Evolutionary conservation across 768 basidiomycete species (phyloP).

Genomic region (Podaxis sp.): DNA sequence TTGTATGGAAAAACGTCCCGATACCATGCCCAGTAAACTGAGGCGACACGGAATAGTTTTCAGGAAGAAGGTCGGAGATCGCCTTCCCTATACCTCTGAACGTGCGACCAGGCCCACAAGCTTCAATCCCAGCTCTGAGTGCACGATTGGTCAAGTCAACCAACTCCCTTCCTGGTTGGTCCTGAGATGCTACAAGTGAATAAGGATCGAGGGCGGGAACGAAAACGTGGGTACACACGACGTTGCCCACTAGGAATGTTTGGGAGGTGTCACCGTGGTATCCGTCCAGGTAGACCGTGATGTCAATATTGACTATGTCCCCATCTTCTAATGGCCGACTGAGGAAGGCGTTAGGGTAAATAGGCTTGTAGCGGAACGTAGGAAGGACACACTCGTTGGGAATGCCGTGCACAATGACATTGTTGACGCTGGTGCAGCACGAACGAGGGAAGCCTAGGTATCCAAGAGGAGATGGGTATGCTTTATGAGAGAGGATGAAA

Average conservation of each 20-base stretch:
- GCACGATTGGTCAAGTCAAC: constrained; percentile 62
- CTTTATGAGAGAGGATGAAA: constrained; percentile 61
- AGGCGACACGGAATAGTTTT: constrained; percentile 58
- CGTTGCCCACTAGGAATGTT: constrained; percentile 79
- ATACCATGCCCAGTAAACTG: constrained; percentile 89
- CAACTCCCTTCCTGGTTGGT: constrained; percentile 65
- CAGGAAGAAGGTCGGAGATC: constrained; percentile 52
- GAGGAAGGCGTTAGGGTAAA: background rate
- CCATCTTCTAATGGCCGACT: constrained; percentile 80
- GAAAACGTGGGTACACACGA: constrained; percentile 41
- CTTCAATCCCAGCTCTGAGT: constrained; percentile 64
- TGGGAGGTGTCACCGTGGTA: constrained; percentile 90
- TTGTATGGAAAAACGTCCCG: constrained; percentile 73
- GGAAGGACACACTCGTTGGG: constrained; percentile 71
- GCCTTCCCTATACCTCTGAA: constrained; percentile 71
- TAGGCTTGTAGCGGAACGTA: too few species aligned
- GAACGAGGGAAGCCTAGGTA: constrained; percentile 77
- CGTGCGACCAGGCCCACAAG: constrained; percentile 69
- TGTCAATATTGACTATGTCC: constrained; percentile 87
- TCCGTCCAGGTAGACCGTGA: constrained; percentile 81
- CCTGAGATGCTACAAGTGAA: constrained; percentile 39
- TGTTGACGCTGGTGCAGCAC: constrained; percentile 88
- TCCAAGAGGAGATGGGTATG: constrained; percentile 84
- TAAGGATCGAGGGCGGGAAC: background rate
- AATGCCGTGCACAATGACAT: constrained; percentile 84